Base-by-base conservation (phyloP, 208 protist genomes). In the Porcisia deanei region DNA sequence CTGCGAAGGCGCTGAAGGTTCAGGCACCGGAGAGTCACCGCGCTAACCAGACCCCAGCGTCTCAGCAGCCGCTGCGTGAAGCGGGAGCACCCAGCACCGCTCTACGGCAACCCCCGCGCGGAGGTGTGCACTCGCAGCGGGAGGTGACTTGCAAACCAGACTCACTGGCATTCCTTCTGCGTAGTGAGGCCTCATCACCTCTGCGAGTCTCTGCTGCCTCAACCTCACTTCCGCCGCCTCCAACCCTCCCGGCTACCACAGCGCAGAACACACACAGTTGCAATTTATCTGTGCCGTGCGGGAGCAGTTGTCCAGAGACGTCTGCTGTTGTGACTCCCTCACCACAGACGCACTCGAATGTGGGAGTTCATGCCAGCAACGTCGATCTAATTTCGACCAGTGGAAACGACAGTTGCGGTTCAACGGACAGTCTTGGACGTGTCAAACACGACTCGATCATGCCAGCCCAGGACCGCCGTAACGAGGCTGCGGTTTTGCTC, bases 341-440 rank as follows among this genome's bases (percentile, higher is more conserved):
- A 1, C 63, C 70, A 25, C 37, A 47, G 18, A 47, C 58, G 22
- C 37, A 53, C 67, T n/a, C 71, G 6, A 58, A 22, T 20, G 34
- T 54, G 59, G 53, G 10, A 39, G 49, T 16, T 7, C 49, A 30
- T 3, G 25, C 34, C 9, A 43, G 47, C 45, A 3, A 71, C 66
- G 47, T n/a, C 20, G 72, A 69, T 49, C 7, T 52, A 47, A 1
- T 54, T 7, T 37, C 68, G 16, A 52, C 18, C 60, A 22, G 47
- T 10, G 37, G 34, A 53, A 75, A 37, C 34, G 57, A 70, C 70
- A 75, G 61, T 41, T 3, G 49, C 63, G 52, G 71, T 61, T 81
- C 76, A 10, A 30, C 63, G 4, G 34, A 41, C 57, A 77, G 59
- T 41, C 18, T 25, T 18, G 58, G 25, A 49, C 53, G 43, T 52